Evolutionary conservation across 805 yeast genomes (phyloP).

Genomic region (Teunomyces stri): DNA sequence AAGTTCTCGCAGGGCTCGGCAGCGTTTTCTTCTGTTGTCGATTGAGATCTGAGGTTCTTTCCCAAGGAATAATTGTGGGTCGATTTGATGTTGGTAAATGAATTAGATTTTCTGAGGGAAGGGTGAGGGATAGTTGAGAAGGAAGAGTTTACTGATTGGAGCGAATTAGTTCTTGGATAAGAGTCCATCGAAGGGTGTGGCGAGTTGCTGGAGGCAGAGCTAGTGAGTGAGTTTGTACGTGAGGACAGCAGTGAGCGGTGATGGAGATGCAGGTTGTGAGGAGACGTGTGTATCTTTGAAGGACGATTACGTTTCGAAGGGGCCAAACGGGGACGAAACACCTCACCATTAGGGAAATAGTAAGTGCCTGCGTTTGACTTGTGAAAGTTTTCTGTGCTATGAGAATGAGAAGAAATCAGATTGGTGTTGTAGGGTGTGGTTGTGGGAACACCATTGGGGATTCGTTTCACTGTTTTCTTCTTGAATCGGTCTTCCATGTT

Average conservation of each 20-base stretch:
- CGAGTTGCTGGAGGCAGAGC: not conserved
- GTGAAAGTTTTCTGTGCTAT: constrained; percentile 7
- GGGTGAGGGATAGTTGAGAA: not conserved
- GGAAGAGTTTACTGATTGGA: constrained; percentile 5
- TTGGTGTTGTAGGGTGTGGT: not conserved
- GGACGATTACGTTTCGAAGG: constrained; percentile 43
- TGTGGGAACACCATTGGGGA: constrained; percentile 6
- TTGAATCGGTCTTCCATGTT: constrained; percentile 37
- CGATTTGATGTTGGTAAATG: constrained; percentile 18
- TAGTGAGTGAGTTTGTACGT: constrained; percentile 3
- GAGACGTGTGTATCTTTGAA: constrained; percentile 17
- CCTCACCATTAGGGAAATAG: constrained; percentile 54
- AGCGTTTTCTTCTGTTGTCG: not conserved
- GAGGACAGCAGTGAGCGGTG: constrained; percentile 3
- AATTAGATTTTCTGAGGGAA: constrained; percentile 12
- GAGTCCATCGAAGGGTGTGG: not conserved
- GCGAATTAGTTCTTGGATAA: not conserved
- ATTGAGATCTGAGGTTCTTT: constrained; percentile 19
- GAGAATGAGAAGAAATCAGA: not conserved
- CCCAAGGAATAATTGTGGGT: constrained; percentile 16
- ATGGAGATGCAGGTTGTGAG: not conserved
- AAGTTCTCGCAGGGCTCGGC: not conserved
- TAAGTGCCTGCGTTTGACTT: constrained; percentile 24
- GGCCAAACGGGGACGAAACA: constrained; percentile 45
- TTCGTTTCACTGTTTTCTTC: constrained; percentile 33